Conservation (phyloP, 257 asterid species). For the Salvia hispanica region DNA sequence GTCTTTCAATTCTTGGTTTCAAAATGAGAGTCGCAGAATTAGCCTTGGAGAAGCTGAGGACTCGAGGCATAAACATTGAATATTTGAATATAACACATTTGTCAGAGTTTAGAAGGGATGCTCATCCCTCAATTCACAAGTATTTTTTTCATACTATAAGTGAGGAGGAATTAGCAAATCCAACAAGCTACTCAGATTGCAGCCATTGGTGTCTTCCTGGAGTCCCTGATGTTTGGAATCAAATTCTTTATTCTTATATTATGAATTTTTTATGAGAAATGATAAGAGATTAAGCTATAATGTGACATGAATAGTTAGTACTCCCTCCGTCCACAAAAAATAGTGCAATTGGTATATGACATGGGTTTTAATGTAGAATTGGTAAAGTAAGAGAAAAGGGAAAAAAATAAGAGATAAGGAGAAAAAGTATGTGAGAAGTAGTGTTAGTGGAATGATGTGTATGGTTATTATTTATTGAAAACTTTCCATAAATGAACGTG, state of each 20-base stretch:
- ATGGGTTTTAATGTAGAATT: no score
- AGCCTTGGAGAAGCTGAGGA: conserved; percentile 3
- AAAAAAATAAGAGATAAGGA: no score
- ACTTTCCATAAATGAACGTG: no score
- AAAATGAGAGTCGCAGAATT: conserved; percentile 14
- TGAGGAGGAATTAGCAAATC: not conserved
- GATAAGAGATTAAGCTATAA: no score
- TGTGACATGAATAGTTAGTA: no score
- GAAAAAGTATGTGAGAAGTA: no score
- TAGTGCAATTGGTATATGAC: no score
- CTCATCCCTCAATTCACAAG: conserved; percentile 34
- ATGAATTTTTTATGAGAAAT: not conserved
- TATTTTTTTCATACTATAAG: not conserved
- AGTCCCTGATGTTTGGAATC: conserved; percentile 59
- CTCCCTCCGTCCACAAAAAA: no score
- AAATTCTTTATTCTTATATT: conserved; percentile 46
- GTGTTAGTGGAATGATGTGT: no score
- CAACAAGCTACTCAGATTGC: conserved; percentile 31
- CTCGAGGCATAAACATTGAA: conserved; percentile 22
- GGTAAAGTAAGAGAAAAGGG: no score
- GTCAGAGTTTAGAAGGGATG: conserved; percentile 31
- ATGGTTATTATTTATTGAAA: no score
- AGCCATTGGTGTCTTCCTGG: conserved; percentile 63
- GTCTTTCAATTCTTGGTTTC: conserved; percentile 2
- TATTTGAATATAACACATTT: conserved; percentile 31